These are phyloP conservation scores for Sanghuangporus weigelae DNA, from an alignment of 1,284 basidiomycete species.

Conservation along the genomic window DNA sequence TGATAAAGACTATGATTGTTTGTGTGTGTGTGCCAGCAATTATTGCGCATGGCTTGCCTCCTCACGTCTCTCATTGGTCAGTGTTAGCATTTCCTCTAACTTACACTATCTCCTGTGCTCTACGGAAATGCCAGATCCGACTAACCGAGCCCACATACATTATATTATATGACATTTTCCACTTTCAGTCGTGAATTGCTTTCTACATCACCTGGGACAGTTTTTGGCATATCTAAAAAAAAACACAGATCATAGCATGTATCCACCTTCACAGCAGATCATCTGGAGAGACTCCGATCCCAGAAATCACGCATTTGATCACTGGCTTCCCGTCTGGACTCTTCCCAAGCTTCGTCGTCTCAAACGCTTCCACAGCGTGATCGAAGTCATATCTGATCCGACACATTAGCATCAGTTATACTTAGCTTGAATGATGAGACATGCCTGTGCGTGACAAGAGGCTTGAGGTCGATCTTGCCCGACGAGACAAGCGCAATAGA, in stretches of 20 bases:
- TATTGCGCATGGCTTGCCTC: too few species aligned
- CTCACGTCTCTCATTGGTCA: too few species aligned
- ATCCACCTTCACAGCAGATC: not conserved
- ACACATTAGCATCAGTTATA: not conserved
- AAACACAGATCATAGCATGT: too few species aligned
- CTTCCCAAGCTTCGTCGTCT: conserved; percentile 74
- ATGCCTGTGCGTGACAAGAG: conserved; percentile 84
- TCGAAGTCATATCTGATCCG: conserved; percentile 62
- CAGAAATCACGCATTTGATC: conserved; percentile 75
- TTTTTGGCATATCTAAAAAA: too few species aligned
- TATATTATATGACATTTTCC: too few species aligned
- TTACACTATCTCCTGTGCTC: too few species aligned
- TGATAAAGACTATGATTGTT: too few species aligned
- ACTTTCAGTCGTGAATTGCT: too few species aligned
- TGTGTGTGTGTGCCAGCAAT: too few species aligned
- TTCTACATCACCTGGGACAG: too few species aligned
- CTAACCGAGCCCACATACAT: not conserved
- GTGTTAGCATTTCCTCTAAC: too few species aligned
- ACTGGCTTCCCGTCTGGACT: conserved; percentile 71
- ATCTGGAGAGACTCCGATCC: conserved; percentile 47
- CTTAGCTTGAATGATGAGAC: conserved; percentile 18
- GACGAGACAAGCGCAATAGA: conserved; percentile 77
- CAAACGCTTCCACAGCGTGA: conserved; percentile 75
- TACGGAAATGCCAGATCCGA: too few species aligned
- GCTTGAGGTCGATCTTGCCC: conserved; percentile 82